Base-by-base conservation (phyloP, 2,329 filamentous ascomycete species). In the Fusarium xyrophilum region DNA sequence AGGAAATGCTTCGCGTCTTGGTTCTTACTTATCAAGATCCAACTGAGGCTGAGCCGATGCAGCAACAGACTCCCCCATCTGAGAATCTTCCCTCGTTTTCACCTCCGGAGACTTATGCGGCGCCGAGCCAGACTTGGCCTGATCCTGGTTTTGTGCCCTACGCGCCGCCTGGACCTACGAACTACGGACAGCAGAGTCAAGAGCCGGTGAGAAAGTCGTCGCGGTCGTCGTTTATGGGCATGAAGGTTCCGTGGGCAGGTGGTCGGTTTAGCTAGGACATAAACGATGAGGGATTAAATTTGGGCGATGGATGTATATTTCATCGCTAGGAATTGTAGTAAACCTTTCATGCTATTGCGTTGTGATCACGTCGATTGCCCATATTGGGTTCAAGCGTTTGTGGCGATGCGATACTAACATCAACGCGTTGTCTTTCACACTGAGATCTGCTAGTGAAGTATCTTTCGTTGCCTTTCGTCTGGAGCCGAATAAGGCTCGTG, bases 21-120 rank as follows among this genome's bases (percentile, higher is more conserved):
- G 78, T 81, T 4, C 74, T 82, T 10, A 81, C 79, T 0, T 80
- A 79, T 21, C 79, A 81, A 52, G 79, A 82, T 23, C 80, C 80
- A 7, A 81, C 75, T 0, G 76, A 79, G 25, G 69, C 65, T 4
- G 80, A 81, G 48, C 65, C 65, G 1, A 23, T 28, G 2, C 60
- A 60, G 17, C 64, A 51, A 7, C 65, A 65, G 10, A 27, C 27
- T 5, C 36, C 28, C 2, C 51, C 19, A 1, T 23, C 23, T 1
- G 61, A 55, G 17, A 38, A 13, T 17, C 27, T 23, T 2, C 17
- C 44, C 12, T 33, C 30, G 0, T 21, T 23, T 3, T 42, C 60
- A 1, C 32, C 47, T 14, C 46, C 47, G 3, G 47, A 63, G 7
- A 11, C 17, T 10, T 59, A 36, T 13, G 19, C 46, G 3, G 21